phyloP scores from a whole-genome alignment of 805 yeast species.

The Diddensiella transvaalensis region DNA sequence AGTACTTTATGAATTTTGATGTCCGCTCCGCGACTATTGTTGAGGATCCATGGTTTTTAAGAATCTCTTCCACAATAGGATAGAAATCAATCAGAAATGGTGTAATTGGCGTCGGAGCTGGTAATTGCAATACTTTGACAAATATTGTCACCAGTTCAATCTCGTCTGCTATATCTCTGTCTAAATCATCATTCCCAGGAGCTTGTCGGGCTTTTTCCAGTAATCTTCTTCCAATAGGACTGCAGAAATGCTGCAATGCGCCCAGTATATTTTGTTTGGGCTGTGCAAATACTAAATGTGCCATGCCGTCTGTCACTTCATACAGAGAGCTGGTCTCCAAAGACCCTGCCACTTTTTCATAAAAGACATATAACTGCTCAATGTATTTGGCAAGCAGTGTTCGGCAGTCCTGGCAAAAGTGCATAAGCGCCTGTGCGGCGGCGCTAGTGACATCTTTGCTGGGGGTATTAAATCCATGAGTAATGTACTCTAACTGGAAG shows the following conservation, averaged over 20 bases:
- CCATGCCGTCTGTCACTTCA: constrained; percentile 86
- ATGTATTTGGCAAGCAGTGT: constrained; percentile 57
- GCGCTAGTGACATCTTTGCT: constrained; percentile 60
- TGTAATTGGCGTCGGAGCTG: constrained; percentile 46
- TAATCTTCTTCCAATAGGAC: constrained; percentile 50
- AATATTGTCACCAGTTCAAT: constrained; percentile 66
- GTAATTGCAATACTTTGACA: constrained; percentile 38
- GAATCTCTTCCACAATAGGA: constrained; percentile 51
- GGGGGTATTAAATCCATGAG: constrained; percentile 67
- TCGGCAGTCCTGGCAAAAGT: constrained; percentile 89
- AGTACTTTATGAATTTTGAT: constrained; percentile 61
- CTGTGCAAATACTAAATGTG: constrained; percentile 69
- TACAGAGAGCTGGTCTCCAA: constrained; percentile 67
- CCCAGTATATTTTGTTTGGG: constrained; percentile 47
- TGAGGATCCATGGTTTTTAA: constrained; percentile 55
- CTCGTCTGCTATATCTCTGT: constrained; percentile 60
- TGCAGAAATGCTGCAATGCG: constrained; percentile 59
- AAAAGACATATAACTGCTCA: constrained; percentile 73
- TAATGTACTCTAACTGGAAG: constrained; percentile 78
- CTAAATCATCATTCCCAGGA: constrained; percentile 37
- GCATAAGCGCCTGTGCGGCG: constrained; percentile 90
- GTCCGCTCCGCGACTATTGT: constrained; percentile 69
- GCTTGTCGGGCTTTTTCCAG: constrained; percentile 19
- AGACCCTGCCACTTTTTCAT: constrained; percentile 49
- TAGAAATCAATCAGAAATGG: constrained; percentile 51